A percentile compares a stretch with the other conserved stretches of the same genome.
These are phyloP conservation scores for Apiotrichum mycotoxinovorans DNA, from an alignment of 1,284 basidiomycete species.

Conservation along the genomic window DNA sequence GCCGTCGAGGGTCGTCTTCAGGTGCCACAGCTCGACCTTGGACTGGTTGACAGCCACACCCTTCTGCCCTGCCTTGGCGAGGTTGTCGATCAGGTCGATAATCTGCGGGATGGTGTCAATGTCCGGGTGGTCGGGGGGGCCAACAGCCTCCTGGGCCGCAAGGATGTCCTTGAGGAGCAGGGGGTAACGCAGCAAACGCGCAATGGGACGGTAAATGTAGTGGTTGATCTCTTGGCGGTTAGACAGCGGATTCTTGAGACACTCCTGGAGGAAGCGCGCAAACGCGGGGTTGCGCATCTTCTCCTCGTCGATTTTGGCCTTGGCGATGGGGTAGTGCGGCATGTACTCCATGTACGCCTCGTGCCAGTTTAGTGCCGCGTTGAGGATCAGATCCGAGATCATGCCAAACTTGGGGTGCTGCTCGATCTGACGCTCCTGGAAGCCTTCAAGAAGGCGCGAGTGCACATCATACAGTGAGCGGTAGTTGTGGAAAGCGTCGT, in stretches of 20 bases:
- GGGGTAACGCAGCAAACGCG: conserved; percentile 81
- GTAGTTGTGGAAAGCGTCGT: conserved; percentile 89
- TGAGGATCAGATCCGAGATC: conserved; percentile 79
- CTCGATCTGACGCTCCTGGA: conserved; percentile 83
- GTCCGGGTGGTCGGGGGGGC: conserved; percentile 71
- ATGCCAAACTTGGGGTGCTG: conserved; percentile 80
- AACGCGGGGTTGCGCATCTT: conserved; percentile 73
- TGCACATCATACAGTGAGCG: conserved; percentile 64
- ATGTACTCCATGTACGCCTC: conserved; percentile 91
- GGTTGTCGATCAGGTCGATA: conserved; percentile 74
- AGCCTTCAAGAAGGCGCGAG: conserved; percentile 69
- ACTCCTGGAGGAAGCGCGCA: conserved; percentile 67
- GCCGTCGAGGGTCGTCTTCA: conserved; percentile 58
- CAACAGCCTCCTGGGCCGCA: conserved; percentile 55
- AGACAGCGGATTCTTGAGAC: conserved; percentile 31
- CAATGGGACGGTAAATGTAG: conserved; percentile 84
- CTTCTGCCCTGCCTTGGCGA: conserved; percentile 78
- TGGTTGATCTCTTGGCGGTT: conserved; percentile 78
- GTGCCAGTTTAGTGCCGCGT: conserved; percentile 86
- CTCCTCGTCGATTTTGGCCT: conserved; percentile 86
- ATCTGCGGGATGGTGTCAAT: conserved; percentile 72
- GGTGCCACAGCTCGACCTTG: conserved; percentile 81
- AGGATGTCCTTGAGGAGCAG: conserved; percentile 76
- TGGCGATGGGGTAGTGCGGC: conserved; percentile 89
- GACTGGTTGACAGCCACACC: conserved; percentile 76